Base-by-base conservation (phyloP, 2,329 filamentous ascomycete species). In the Cladorrhinum sp. region DNA sequence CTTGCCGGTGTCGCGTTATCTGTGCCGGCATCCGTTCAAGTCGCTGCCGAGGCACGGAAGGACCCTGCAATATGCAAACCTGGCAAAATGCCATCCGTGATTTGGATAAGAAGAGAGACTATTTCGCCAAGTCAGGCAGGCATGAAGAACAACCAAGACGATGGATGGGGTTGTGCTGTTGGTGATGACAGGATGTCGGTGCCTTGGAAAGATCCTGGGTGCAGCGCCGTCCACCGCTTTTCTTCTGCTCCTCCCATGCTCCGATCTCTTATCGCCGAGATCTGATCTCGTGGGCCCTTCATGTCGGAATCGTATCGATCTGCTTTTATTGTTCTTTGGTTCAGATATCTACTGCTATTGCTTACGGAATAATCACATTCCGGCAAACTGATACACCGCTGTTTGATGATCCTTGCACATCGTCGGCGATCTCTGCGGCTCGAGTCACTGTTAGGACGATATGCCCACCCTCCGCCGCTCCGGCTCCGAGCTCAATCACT, bases 251-350 rank as follows among this genome's bases (percentile, higher is more conserved):
- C 46, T 5, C 46, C 53, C 53, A 30, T 9, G 33, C 53, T 55
- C 53, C 53, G 53, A 55, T 46, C 30, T 26, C 21, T 39, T 55
- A 55, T 42, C 53, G 36, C 53, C 53, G 53, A 55, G 53, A 55
- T 55, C 53, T 55, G 21, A 24, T 55, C 12, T 16, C 12, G 12
- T 16, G 4, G 12, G 3, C 33, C 7, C 8, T 36, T 9, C 33
- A 28, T 36, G 33, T 36, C 33, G 14, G 9, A 36, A 36, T 36
- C 33, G 33, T 16, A 36, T 36, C 33, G 33, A 16, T 36, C 26
- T 28, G 4, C 4, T 28, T 28, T 9, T 9, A 9, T 16, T 36
- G 3, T 36, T 9, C 33, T 36, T 36, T 28, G 26, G 26, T 28
- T 28, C 26, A 28, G 26, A 28, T 4, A 28, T 28, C 26, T 28